Base-by-base conservation (phyloP, 208 protist genomes). In the Tetramitus jugosus region DNA sequence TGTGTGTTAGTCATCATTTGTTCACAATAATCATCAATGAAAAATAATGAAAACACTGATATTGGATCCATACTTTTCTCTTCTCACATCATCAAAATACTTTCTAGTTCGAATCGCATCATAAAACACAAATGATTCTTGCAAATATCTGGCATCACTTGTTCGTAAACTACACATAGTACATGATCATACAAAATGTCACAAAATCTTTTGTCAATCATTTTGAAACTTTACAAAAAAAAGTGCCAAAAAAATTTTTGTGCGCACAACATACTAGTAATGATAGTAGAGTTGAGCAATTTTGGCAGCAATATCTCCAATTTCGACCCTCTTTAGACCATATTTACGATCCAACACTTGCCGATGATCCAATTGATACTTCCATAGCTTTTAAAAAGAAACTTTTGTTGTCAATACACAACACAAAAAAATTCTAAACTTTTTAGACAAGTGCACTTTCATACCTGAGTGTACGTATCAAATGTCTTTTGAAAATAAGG, bases 201-300 rank as follows among this genome's bases (percentile, higher is more conserved):
- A n/a, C n/a, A n/a, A n/a, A n/a, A n/a, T n/a, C n/a, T n/a, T n/a
- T n/a, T n/a, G n/a, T n/a, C n/a, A n/a, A n/a, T n/a, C n/a, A n/a
- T n/a, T n/a, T n/a, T n/a, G n/a, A n/a, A n/a, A n/a, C n/a, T n/a
- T n/a, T n/a, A n/a, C n/a, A n/a, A n/a, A n/a, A n/a, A n/a, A n/a
- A n/a, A n/a, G n/a, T n/a, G n/a, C n/a, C 33, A 4, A 0, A 42
- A 4, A 33, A 1, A 46, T 29, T 39, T n/a, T 49, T 10, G 6
- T 42, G 3, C n/a, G 14, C 29, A 35, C 0, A 29, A 71, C 17
- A 35, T 71, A 71, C 64, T 77, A 77, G 43, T 77, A 77, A 4
- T 43, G 37, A 60, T 77, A 77, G 20, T 68, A 77, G 17, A 77
- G 40, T 77, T 77, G 72, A 49, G 23, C 72, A 67, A 77, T 77